phyloP scores from a whole-genome alignment of 305 asterid species.

The Fraxinus sp. region DNA sequence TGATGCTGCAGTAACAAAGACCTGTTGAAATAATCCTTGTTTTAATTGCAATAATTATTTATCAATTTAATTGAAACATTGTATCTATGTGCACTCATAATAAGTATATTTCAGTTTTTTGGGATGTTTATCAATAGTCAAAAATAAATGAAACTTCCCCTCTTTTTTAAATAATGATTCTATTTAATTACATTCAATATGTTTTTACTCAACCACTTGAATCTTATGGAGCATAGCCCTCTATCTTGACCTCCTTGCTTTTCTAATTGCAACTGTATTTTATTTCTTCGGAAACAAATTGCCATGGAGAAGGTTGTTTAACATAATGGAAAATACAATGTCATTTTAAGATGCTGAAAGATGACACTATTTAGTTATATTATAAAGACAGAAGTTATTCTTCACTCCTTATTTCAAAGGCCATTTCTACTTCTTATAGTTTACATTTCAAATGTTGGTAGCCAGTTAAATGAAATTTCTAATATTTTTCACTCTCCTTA shows the following conservation, averaged over 20 bases:
- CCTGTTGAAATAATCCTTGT: slow-evolving; percentile 5
- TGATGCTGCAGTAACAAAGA: slow-evolving; percentile 19
- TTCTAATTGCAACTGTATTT: not conserved
- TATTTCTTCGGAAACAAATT: not conserved
- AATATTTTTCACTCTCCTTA: not conserved
- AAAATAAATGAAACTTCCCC: not conserved
- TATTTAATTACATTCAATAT: not conserved
- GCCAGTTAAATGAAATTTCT: not conserved
- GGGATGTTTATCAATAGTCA: not conserved
- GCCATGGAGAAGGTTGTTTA: not conserved
- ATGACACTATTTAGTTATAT: not conserved
- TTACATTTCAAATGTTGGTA: not conserved
- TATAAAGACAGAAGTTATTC: not conserved
- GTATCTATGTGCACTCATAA: slow-evolving; percentile 12
- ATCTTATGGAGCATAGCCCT: not conserved
- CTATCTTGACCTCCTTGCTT: not conserved
- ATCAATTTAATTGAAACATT: not conserved
- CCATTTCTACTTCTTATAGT: not conserved
- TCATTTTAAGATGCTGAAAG: not conserved
- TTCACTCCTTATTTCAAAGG: not conserved
- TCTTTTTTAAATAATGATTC: not conserved
- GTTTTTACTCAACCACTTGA: not conserved
- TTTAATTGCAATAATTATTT: slow-evolving; percentile 8
- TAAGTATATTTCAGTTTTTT: slow-evolving; percentile 1
- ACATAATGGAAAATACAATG: not conserved